These are phyloP conservation scores for Tetrahymena borealis DNA, from an alignment of 73 alveolate genomes.

Conservation along the genomic window DNA sequence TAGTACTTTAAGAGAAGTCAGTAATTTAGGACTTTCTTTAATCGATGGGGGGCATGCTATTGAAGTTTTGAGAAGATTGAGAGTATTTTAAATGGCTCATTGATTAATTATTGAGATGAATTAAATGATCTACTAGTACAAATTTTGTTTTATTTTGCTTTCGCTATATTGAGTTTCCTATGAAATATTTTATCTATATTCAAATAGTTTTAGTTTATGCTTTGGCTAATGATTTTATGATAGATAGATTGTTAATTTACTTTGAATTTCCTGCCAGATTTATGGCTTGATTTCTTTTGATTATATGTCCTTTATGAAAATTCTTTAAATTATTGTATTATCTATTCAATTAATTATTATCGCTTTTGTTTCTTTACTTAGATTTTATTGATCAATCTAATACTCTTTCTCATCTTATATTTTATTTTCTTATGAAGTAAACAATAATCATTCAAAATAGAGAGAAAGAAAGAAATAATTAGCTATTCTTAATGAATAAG, in stretches of 20 bases:
- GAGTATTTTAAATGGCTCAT: slow-evolving; percentile 1
- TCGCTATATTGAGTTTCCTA: background rate
- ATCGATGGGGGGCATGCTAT: background rate
- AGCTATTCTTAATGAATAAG: too few species aligned
- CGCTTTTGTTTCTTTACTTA: background rate
- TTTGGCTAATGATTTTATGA: background rate
- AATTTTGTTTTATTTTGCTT: background rate
- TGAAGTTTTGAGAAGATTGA: background rate
- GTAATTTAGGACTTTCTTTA: background rate
- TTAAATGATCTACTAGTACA: background rate
- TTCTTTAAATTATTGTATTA: background rate
- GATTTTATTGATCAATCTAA: background rate
- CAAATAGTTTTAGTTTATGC: background rate
- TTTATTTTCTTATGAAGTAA: too few species aligned
- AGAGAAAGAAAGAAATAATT: too few species aligned
- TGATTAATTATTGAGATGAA: background rate
- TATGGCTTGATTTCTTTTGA: background rate
- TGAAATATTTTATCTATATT: background rate
- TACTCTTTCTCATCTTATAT: too few species aligned
- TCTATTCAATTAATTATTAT: background rate
- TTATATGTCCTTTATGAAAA: background rate
- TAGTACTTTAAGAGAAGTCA: background rate
- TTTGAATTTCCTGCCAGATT: background rate
- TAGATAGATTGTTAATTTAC: background rate
- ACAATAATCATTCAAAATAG: too few species aligned